Evolutionary conservation across 2,329 filamentous ascomycete genomes (phyloP), one percentile per base, ranked within the genome.

Genomic region (Penicillium sclerotiorum): DNA sequence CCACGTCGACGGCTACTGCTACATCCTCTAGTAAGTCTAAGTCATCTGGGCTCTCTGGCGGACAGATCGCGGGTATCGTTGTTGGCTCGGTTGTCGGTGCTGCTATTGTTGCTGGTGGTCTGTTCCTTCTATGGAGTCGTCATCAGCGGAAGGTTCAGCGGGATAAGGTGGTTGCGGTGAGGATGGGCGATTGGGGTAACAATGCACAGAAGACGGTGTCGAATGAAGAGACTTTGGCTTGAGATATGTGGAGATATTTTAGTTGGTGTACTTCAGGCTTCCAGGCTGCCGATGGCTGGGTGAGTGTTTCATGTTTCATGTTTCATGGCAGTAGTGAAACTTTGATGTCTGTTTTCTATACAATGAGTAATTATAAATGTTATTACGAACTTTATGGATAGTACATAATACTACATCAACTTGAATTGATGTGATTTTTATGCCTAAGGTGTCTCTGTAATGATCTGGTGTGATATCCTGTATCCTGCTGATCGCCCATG

Each of bases 31-130:
- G 42, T 9, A 45, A 52, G 4, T 58, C 62, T 6, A 49, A 46
- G 28, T 42, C 56, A 9, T 61, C 67, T 11, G 30, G 30, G 2
- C 62, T 77, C 2, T 73, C 71, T 4, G 65, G 65, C 0, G 72
- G 73, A 2, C 71, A 71, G 2, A 76, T 76, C 52, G 74, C 73
- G 3, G 74, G 74, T 8, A 72, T 76, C 21, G 73, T 73, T 2
- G 53, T 66, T n/a, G 64, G 64, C 1, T 52, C 43, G 5, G 58
- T 67, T 4, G 62, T 50, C 8, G 62, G 54, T 5, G 46, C 53
- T 15, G 48, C 44, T 2, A 47, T 64, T n/a, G 50, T 50, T 9
- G 36, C 50, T 2, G 56, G 41, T 20, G 48, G 62, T 5, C 21
- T 60, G 12, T 56, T 66, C 23, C 32, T 53, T 13, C 18, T 53